Conservation (phyloP, 2,329 filamentous ascomycete species). For the Endocalyx cinctus region DNA sequence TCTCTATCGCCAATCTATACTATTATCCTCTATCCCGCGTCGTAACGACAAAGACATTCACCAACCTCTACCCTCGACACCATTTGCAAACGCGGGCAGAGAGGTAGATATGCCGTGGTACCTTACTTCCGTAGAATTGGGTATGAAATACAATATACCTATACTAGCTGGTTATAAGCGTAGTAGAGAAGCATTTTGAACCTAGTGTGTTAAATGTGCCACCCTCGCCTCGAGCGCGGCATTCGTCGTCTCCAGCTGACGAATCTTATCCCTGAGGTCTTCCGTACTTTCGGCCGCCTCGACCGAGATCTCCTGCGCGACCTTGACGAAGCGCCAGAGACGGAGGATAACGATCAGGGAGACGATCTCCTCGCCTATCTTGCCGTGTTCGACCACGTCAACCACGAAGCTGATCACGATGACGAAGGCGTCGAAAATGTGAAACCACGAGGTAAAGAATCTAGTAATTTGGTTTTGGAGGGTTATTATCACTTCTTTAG, state of each 20-base stretch:
- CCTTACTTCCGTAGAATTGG: too few species aligned
- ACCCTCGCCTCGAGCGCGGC: slow-evolving; percentile 22
- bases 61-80: too few species aligned
- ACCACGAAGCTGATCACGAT: slow-evolving; percentile 59
- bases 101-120: too few species aligned
- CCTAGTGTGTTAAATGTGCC: background rate
- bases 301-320: slow-evolving; percentile 63
- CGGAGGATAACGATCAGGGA: slow-evolving; percentile 64
- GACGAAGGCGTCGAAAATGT: slow-evolving; percentile 59
- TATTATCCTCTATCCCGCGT: too few species aligned
- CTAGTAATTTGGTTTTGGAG: slow-evolving; percentile 25
- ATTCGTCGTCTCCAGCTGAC: slow-evolving; percentile 46
- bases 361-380: slow-evolving; percentile 55
- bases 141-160: too few species aligned
- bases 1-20: too few species aligned
- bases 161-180: too few species aligned
- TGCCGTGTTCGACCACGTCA: slow-evolving; percentile 55
- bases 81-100: too few species aligned
- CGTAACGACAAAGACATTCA: too few species aligned
- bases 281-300: slow-evolving; percentile 61
- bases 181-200: background rate
- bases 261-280: slow-evolving; percentile 47
- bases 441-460: slow-evolving; percentile 56
- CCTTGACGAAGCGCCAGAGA: slow-evolving; percentile 66
- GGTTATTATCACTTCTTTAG: background rate